Conservation (phyloP, 805 yeast genomes). For the Barnettozyma sucrosica region DNA sequence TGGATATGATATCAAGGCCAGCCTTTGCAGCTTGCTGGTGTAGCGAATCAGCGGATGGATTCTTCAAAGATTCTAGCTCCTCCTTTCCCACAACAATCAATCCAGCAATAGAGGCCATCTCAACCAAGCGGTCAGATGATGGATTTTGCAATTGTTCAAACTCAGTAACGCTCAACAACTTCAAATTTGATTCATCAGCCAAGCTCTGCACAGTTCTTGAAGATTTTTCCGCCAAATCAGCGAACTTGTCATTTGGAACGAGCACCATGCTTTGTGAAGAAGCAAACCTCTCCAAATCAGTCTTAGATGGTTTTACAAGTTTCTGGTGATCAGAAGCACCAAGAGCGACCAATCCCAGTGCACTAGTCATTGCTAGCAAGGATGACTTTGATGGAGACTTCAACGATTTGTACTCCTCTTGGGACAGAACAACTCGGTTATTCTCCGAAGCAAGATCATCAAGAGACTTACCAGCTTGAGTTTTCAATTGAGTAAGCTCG, state of each 20-base stretch:
- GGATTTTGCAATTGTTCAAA: slow-evolving; percentile 1
- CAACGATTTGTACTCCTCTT: slow-evolving; percentile 14
- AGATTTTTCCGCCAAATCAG: background rate
- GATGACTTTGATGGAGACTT: slow-evolving; percentile 14
- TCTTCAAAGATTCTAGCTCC: background rate
- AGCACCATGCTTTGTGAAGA: slow-evolving; percentile 1
- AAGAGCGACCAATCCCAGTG: slow-evolving; percentile 7
- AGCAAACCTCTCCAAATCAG: slow-evolving; percentile 9
- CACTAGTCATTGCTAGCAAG: slow-evolving; percentile 7
- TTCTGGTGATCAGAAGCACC: slow-evolving; percentile 6
- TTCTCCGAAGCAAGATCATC: slow-evolving; percentile 9
- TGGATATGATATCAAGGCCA: background rate
- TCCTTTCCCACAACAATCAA: slow-evolving; percentile 9
- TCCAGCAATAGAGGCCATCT: slow-evolving; percentile 6
- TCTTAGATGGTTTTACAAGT: slow-evolving; percentile 7
- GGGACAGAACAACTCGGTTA: slow-evolving; percentile 12
- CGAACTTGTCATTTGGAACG: slow-evolving; percentile 6
- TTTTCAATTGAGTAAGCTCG: slow-evolving; percentile 7
- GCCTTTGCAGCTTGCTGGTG: background rate
- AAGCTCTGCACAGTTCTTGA: slow-evolving; percentile 5
- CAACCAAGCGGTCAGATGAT: slow-evolving; percentile 1
- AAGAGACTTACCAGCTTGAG: slow-evolving; percentile 8
- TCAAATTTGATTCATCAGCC: slow-evolving; percentile 9
- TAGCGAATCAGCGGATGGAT: slow-evolving; percentile 1
- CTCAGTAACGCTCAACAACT: slow-evolving; percentile 1